Conservation (phyloP, 2,329 filamentous ascomycete species). For the Microcyclospora tardicrescens region DNA sequence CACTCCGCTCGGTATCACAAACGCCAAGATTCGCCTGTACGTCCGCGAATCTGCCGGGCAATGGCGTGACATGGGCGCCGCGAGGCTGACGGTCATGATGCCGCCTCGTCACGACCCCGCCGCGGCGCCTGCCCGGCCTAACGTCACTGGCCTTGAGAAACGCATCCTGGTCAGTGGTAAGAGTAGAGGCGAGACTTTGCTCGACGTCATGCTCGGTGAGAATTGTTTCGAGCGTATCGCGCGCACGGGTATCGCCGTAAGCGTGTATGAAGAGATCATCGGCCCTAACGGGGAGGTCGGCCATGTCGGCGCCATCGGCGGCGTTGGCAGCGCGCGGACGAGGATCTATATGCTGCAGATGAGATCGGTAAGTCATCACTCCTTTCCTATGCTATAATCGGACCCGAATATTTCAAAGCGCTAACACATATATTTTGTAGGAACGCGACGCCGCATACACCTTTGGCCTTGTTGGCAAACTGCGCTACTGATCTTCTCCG, state of each 20-base stretch:
- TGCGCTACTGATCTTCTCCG: conserved; percentile 29
- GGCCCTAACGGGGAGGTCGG: conserved; percentile 43
- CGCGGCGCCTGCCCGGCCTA: conserved; percentile 24
- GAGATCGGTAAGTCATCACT: conserved; percentile 23
- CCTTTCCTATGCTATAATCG: too few species aligned
- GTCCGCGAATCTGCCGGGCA: conserved; percentile 60
- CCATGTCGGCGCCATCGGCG: conserved; percentile 45
- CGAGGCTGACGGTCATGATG: conserved; percentile 66
- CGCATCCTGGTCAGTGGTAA: conserved; percentile 67
- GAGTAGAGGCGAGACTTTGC: conserved; percentile 52
- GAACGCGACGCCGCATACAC: conserved; percentile 38
- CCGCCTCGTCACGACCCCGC: conserved; percentile 38
- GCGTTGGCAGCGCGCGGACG: conserved; percentile 41
- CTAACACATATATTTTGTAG: conserved; percentile 14
- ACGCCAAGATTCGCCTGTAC: conserved; percentile 79
- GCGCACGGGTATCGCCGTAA: conserved; percentile 74
- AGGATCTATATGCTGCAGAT: conserved; percentile 50
- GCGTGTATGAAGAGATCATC: conserved; percentile 59
- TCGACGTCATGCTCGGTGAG: conserved; percentile 76
- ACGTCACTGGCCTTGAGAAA: conserved; percentile 54
- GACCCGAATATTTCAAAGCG: neutral
- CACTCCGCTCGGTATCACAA: conserved; percentile 52
- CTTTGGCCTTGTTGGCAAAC: conserved; percentile 37
- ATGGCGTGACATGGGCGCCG: conserved; percentile 86
- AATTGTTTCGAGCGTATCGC: conserved; percentile 76